Evolutionary conservation across 1,139 yeast species (phyloP).

Genomic region (Eremothecium coryli): DNA sequence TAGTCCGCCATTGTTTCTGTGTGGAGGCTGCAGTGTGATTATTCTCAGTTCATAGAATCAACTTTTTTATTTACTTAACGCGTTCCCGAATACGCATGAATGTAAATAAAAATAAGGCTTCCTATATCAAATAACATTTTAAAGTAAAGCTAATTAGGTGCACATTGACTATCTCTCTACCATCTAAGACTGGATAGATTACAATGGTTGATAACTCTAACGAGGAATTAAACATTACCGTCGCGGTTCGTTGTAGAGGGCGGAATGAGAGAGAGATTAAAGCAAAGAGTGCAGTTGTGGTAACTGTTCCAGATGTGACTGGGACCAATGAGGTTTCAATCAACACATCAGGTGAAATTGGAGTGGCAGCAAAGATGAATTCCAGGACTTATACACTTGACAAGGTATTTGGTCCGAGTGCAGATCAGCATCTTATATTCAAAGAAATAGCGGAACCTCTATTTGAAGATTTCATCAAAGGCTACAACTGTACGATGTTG

Average conservation of each 20-base stretch:
- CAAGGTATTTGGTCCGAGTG: constrained; percentile 63
- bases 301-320: constrained; percentile 44
- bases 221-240: constrained; percentile 50
- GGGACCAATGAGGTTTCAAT: constrained; percentile 34
- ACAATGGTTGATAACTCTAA: constrained; percentile 4
- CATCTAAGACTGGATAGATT: neutral
- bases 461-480: constrained; percentile 55
- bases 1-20: no score
- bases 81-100: no score
- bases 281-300: constrained; percentile 66
- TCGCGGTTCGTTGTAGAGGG: constrained; percentile 83
- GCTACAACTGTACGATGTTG: constrained; percentile 64
- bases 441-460: constrained; percentile 57
- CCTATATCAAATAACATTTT: no score
- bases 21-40: no score
- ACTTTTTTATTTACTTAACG: no score
- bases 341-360: constrained; percentile 34
- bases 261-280: constrained; percentile 62
- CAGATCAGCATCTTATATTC: constrained; percentile 53
- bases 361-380: constrained; percentile 37
- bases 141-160: no score
- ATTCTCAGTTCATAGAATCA: no score
- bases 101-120: no score
- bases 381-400: constrained; percentile 55
- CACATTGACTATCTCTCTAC: no score